Evolutionary conservation across 2,329 filamentous ascomycete genomes (phyloP), one percentile per base, ranked within the genome.

Genomic region (Thielaviopsis cerberus): DNA sequence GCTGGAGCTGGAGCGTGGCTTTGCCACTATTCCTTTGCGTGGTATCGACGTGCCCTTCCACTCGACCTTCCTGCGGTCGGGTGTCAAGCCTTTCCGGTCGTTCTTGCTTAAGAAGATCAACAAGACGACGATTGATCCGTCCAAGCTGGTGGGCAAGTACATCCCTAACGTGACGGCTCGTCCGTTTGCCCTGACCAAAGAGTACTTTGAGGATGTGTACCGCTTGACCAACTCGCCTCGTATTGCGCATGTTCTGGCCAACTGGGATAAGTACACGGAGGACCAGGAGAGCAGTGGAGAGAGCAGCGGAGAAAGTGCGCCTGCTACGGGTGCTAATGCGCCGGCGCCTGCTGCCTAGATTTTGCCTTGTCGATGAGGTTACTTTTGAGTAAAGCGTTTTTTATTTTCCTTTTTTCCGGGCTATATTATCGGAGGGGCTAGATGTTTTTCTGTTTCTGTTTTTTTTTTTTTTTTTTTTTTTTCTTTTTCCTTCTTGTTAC

Each of bases 51-150:
- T 97, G 68, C 92, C 92, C 51, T 98, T 98, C 87, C 92, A 98
- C 79, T 92, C 86, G 65, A 98, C 92, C 20, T 98, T 98, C 79
- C 75, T 98, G 73, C 87, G 94, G 58, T 95, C 89, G 45, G 94
- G 92, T 66, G 92, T 98, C 71, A 98, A 98, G 79, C 92, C 94
- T 53, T 98, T 98, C 88, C 82, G 92, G 64, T 91, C 85, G 51
- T 98, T 98, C 81, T 73, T 98, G 69, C 84, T 97, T 66, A 98
- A 97, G 86, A 98, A 98, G 81, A 97, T 98, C 75, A 89, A 97
- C 79, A 95, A 94, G 82, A 96, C 90, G 24, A 94, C 87, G 57
- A 97, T 98, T 70, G 92, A 98, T 70, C 92, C 92, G 4, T 86
- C 87, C 70, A 97, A 97, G 78, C 75, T 98, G 67, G 80, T 98